Base-by-base conservation (phyloP, 352 stramenopile species). In the Phytophthora agathidicida region DNA sequence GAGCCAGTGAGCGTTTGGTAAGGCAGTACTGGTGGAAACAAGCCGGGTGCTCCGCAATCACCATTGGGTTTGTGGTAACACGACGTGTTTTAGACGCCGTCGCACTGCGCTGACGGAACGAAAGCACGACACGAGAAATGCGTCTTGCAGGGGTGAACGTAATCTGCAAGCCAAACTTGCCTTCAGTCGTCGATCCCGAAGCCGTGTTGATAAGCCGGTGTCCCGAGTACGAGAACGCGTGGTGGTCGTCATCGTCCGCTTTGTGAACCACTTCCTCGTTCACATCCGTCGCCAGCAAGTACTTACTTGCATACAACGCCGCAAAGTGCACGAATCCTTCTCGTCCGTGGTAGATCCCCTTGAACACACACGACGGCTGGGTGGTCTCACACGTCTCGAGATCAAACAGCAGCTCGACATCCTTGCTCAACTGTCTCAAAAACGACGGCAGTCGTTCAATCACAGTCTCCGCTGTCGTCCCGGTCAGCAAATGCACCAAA, bases 311-410 rank as follows among this genome's bases (percentile, higher is more conserved):
- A 45, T 91, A 96, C 22, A 96, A 61, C 56, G 84, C 75, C 17
- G 83, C 66, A 58, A 94, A 96, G 52, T 96, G 83, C 43, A 93
- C 86, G 45, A 96, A 87, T 6, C 86, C 86, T 62, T 96, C 86
- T 9, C 86, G 82, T 36, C 83, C 86, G 49, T 96, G 84, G 68
- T 94, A 96, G 20, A 93, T 83, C 38, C 86, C 86, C 64, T 96
- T 93, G 68, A 92, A 96, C 33, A 95, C 84, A 30, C 84, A 94
- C 28, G 80, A 91, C 36, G 84, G 82, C 56, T 92, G 76, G 17
- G 71, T 73, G 2, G 64, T 82, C 47, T 96, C 86, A 27, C 77
- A 60, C 6, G 86, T 91, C 46, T 96, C 86, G 3, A 96, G 48
- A 36, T 96, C 85, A 38, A 96, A 96, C 24, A 88, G 74, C 22